Base-by-base conservation (phyloP, 2,329 filamentous ascomycete genomes). In the Botrytis hyacinthi region DNA sequence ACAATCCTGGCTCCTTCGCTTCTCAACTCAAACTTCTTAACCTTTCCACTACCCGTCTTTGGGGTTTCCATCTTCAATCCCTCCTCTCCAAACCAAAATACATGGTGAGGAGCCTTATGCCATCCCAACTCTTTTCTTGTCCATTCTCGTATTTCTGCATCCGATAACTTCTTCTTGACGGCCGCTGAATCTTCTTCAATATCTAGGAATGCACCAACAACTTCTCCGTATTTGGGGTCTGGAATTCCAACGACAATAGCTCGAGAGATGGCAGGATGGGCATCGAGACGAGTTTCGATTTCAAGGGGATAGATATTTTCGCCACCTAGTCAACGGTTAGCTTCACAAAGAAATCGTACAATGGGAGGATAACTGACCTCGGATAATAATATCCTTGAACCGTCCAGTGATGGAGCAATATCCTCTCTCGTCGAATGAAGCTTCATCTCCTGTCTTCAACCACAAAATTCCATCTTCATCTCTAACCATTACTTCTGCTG, bases 1-100 rank as follows among this genome's bases (percentile, higher is more conserved):
- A 78, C 73, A 73, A 79, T 75, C 61, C 74, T 74, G 57, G 68
- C 62, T n/a, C 71, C 78, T 16, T 77, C 71, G 7, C 72, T 67
- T 22, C 78, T 75, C 72, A 80, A 46, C 10, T 76, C 72, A 65
- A 77, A 89, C 83, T 92, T 92, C 78, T 89, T 87, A 72, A 92
- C 88, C 82, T 93, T 93, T 5, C 91, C 91, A 79, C 90, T 92
- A 0, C 90, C 90, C n/a, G 91, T 92, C 79, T 92, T 83, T 16
- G 91, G 91, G 46, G 91, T 84, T 1, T 84, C 83, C 32, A 51
- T 60, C 1, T 78, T 77, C 1, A 89, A 86, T 37, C 72, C 74
- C 63, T 86, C 86, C 76, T 88, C 84, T 0, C 92, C 93, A 40
- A 95, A 85, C 87, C 92, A 93, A 80, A 94, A 94, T n/a, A 95